These are phyloP conservation scores for Nematocida major DNA, from an alignment of 371 early-diverging fungal genomes.

Conservation along the genomic window DNA sequence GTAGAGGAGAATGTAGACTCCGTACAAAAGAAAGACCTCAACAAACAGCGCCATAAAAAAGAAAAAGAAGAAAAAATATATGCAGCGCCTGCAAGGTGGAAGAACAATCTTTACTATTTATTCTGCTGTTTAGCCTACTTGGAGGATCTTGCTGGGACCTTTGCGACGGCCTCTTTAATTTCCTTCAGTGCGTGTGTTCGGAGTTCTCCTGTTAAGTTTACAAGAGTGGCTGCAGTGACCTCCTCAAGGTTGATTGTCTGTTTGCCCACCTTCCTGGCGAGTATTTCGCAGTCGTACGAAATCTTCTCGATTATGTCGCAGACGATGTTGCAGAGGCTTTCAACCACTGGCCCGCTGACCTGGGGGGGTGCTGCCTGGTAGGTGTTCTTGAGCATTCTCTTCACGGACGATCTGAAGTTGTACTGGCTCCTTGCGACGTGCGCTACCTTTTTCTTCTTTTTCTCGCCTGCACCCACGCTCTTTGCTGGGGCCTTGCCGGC, in stretches of 20 bases:
- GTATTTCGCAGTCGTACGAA: conserved; percentile 49
- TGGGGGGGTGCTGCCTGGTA: conserved; percentile 47
- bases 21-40: conserved; percentile 6
- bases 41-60: not conserved
- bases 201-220: conserved; percentile 62
- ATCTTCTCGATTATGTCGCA: conserved; percentile 57
- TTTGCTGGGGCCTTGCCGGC: conserved; percentile 54
- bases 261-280: conserved; percentile 63
- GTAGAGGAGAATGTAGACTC: conserved; percentile 16
- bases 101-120: not conserved
- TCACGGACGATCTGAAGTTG: conserved; percentile 49
- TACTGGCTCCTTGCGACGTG: conserved; percentile 17
- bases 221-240: conserved; percentile 57
- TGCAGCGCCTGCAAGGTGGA: not conserved
- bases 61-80: not conserved
- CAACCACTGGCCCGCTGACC: conserved; percentile 51
- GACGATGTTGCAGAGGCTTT: conserved; percentile 62
- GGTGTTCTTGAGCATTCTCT: conserved; percentile 46
- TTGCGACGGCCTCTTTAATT: conserved; percentile 59
- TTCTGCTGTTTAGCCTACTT: conserved; percentile 55
- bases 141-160: conserved; percentile 53
- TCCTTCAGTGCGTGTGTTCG: conserved; percentile 61
- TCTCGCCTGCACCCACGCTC: conserved; percentile 8
- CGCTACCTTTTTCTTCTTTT: conserved; percentile 39
- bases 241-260: conserved; percentile 65